Conservation (phyloP, 805 yeast species). For the Sugiyamaella chiloensis region DNA sequence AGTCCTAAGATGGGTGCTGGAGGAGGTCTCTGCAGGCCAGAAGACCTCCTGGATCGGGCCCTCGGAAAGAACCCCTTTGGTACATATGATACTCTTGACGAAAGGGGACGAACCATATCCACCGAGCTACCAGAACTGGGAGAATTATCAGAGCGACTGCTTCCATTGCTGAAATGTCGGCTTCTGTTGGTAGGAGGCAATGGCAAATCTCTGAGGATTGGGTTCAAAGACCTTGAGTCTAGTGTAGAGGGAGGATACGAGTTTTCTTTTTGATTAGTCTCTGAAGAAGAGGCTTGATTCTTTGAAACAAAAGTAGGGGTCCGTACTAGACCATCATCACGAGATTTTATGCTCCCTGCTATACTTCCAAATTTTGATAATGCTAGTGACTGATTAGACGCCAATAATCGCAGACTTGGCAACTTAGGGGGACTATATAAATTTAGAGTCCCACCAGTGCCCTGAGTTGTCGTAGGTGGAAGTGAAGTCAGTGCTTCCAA, state of each 20-base stretch:
- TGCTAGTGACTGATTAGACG: conserved; percentile 11
- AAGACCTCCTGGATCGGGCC: background rate
- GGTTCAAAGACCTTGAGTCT: no score
- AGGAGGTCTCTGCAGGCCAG: background rate
- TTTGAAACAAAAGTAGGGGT: background rate
- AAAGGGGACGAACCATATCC: background rate
- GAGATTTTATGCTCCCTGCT: background rate
- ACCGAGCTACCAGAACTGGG: conserved; percentile 1
- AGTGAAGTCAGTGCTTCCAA: no score
- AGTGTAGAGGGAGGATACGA: no score
- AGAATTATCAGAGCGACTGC: background rate
- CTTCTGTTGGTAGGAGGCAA: background rate
- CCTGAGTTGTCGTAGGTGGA: no score
- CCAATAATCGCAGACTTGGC: conserved; percentile 9
- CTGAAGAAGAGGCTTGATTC: background rate
- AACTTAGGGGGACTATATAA: conserved; percentile 10
- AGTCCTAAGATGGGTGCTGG: background rate
- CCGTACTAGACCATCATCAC: no score
- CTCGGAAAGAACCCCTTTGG: background rate
- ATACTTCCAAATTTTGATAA: conserved; percentile 9
- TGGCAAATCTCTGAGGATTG: background rate
- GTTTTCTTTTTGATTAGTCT: no score
- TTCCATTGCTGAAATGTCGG: background rate
- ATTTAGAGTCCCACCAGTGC: background rate
- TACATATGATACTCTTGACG: background rate